Evolutionary conservation across 176 grass and related monocot species (phyloP).

Genomic region (Eleusine indica): DNA sequence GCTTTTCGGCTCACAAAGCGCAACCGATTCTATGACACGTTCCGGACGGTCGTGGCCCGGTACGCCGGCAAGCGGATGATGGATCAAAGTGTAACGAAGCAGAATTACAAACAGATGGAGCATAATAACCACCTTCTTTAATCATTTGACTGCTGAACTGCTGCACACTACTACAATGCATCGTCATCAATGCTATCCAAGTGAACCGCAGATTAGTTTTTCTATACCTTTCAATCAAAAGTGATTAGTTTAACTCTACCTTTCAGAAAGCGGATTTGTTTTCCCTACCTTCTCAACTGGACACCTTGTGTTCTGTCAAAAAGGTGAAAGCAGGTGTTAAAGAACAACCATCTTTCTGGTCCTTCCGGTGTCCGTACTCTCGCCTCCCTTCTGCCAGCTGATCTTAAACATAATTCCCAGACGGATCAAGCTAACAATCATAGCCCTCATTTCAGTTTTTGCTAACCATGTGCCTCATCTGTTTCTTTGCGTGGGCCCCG

Average conservation of each 20-base stretch:
- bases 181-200: background rate
- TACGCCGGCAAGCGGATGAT: background rate
- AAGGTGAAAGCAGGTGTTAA: background rate
- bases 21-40: constrained; percentile 9
- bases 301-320: background rate
- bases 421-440: background rate
- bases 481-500: background rate
- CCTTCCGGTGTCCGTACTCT: background rate
- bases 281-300: background rate
- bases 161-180: background rate
- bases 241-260: background rate
- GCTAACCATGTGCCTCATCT: background rate
- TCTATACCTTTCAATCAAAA: background rate
- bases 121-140: background rate
- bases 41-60: background rate
- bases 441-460: background rate
- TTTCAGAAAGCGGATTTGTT: background rate
- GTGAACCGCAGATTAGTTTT: background rate
- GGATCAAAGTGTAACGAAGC: background rate
- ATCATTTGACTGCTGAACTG: background rate
- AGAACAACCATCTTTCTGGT: background rate
- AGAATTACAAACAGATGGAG: background rate
- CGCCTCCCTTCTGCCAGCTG: background rate
- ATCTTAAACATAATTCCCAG: background rate
- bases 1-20: background rate